These are phyloP conservation scores for Yamadazyma triangularis DNA, from an alignment of 1,139 yeast species.

Conservation along the genomic window DNA sequence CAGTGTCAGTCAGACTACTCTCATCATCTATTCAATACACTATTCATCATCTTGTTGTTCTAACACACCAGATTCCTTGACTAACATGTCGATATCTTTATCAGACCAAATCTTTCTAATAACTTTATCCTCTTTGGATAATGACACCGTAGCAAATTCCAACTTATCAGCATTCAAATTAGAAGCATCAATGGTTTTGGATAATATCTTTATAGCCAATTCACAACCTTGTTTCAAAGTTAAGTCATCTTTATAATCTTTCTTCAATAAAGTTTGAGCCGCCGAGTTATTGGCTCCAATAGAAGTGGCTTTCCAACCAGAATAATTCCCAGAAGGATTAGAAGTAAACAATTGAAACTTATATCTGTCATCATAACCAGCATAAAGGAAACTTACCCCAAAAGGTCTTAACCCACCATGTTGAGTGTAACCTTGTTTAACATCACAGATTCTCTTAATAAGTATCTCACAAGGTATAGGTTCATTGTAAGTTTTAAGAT, in stretches of 20 bases:
- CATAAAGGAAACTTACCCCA: conserved; percentile 94
- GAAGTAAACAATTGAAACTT: conserved; percentile 92
- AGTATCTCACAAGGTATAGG: conserved; percentile 88
- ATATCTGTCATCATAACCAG: conserved; percentile 89
- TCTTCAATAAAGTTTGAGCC: conserved; percentile 92
- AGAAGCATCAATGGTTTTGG: conserved; percentile 91
- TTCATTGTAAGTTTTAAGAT: conserved; percentile 81
- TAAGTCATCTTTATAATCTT: conserved; percentile 86
- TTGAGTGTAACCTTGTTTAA: conserved; percentile 97
- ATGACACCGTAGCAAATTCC: conserved; percentile 87
- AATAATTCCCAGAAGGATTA: conserved; percentile 95
- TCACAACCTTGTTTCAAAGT: conserved; percentile 76
- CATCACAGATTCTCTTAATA: conserved; percentile 85
- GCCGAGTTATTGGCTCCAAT: conserved; percentile 96
- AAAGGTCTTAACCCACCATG: conserved; percentile 98
- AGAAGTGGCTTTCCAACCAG: conserved; percentile 98
- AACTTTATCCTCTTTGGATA: conserved; percentile 53
- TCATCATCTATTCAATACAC: no score
- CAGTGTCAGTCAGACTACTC: no score
- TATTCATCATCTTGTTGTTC: conserved; percentile 32
- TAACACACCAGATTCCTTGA: conserved; percentile 70
- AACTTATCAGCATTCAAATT: conserved; percentile 82
- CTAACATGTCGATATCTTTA: conserved; percentile 66
- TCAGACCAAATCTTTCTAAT: conserved; percentile 77
- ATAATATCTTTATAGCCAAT: conserved; percentile 84